Conservation (phyloP, 73 alveolate genomes). For the Paramecium pentaurelia region DNA sequence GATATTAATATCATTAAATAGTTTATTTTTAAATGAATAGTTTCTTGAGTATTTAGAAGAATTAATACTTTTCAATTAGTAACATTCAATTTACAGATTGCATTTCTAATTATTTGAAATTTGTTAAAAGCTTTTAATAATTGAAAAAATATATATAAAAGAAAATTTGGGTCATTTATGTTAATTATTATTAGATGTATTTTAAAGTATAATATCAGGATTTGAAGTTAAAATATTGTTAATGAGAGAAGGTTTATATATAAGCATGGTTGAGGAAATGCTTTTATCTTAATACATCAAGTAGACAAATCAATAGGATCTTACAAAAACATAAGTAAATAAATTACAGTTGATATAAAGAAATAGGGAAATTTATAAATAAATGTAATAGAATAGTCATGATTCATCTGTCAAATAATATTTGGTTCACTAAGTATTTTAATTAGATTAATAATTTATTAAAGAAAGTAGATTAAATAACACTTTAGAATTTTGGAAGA, state of each 20-base stretch:
- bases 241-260: background rate
- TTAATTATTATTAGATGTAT: background rate
- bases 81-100: background rate
- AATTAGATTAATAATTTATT: background rate
- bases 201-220: background rate
- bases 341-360: background rate
- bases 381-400: background rate
- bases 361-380: background rate
- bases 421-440: background rate
- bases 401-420: background rate
- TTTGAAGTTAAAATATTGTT: background rate
- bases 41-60: slow-evolving; percentile 8
- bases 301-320: background rate
- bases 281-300: background rate
- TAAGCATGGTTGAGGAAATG: background rate
- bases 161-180: background rate
- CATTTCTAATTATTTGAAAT: background rate
- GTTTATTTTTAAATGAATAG: background rate
- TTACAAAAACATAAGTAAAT: background rate
- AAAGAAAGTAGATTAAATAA: background rate
- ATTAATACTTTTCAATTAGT: background rate
- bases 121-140: background rate
- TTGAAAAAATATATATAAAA: background rate
- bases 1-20: background rate
- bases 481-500: background rate